These are phyloP conservation scores for Xerocomellus intermedius DNA, from an alignment of 768 basidiomycete genomes.

Conservation along the genomic window DNA sequence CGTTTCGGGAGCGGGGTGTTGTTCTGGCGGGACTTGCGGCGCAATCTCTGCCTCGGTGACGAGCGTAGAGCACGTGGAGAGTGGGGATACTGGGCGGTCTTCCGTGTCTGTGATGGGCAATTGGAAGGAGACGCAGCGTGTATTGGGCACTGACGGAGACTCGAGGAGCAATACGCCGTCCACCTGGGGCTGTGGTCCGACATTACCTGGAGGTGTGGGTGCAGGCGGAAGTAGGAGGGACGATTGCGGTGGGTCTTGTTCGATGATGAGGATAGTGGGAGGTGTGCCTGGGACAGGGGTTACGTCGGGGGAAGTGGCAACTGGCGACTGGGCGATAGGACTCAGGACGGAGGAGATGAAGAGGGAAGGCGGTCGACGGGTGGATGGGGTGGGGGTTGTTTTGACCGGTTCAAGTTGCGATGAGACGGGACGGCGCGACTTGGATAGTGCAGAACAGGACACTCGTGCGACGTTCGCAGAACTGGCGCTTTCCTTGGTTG, in stretches of 20 bases:
- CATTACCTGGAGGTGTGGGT: not conserved
- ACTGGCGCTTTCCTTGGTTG: not conserved
- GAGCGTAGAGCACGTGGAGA: slow-evolving; percentile 18
- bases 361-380: not conserved
- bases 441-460: not conserved
- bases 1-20: not conserved
- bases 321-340: not conserved
- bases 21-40: not conserved
- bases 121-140: slow-evolving; percentile 12
- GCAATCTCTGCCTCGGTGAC: not conserved
- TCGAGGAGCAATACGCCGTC: not conserved
- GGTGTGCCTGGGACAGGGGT: not conserved
- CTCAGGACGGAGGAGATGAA: not conserved
- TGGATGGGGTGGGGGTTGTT: not conserved
- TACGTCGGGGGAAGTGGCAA: not conserved
- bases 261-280: slow-evolving; percentile 16
- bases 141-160: not conserved
- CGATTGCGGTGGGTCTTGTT: not conserved
- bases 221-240: not conserved
- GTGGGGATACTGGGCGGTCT: not conserved
- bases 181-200: not conserved
- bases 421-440: not conserved
- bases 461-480: not conserved
- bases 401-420: not conserved
- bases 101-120: not conserved